Percentiles rank a stretch among this genome's conserved stretches.
Conservation (phyloP, 2,329 filamentous ascomycete genomes). For the Rhynchosporium secalis region DNA sequence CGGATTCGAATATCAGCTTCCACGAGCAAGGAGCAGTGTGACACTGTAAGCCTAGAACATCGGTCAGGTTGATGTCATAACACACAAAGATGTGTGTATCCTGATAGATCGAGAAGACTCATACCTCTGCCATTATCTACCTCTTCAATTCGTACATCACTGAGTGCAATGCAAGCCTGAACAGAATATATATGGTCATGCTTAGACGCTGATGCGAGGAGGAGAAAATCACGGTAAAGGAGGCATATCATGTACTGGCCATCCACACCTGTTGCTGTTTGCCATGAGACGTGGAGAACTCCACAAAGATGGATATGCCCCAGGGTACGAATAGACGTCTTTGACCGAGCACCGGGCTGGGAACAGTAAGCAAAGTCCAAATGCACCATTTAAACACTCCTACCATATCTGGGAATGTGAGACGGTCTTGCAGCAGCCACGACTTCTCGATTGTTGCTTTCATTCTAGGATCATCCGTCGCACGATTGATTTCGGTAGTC, state of each 20-base stretch:
- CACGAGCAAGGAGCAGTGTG: slow-evolving; percentile 84
- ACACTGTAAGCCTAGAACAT: slow-evolving; percentile 72
- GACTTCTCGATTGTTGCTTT: slow-evolving; percentile 75
- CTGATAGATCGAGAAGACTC: neutral
- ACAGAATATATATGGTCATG: slow-evolving; percentile 70
- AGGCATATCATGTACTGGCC: slow-evolving; percentile 84
- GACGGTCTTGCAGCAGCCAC: slow-evolving; percentile 79
- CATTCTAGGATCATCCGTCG: slow-evolving; percentile 73
- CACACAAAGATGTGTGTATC: neutral
- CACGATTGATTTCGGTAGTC: slow-evolving; percentile 78
- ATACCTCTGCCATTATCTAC: slow-evolving; percentile 74
- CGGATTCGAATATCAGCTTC: slow-evolving; percentile 84
- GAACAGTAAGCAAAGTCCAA: neutral
- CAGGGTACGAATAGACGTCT: slow-evolving; percentile 71
- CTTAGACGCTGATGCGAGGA: slow-evolving; percentile 69
- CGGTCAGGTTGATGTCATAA: slow-evolving; percentile 22
- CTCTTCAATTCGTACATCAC: slow-evolving; percentile 66
- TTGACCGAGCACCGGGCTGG: slow-evolving; percentile 52
- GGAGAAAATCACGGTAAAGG: slow-evolving; percentile 77
- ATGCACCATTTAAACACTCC: slow-evolving; percentile 29
- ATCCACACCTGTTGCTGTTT: slow-evolving; percentile 64
- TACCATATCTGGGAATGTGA: slow-evolving; percentile 74
- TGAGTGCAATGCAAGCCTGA: slow-evolving; percentile 70
- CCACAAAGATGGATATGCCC: slow-evolving; percentile 82
- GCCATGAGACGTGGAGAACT: slow-evolving; percentile 79